These are phyloP conservation scores for Phytophthora cactorum DNA, from an alignment of 352 stramenopile species.

Conservation along the genomic window DNA sequence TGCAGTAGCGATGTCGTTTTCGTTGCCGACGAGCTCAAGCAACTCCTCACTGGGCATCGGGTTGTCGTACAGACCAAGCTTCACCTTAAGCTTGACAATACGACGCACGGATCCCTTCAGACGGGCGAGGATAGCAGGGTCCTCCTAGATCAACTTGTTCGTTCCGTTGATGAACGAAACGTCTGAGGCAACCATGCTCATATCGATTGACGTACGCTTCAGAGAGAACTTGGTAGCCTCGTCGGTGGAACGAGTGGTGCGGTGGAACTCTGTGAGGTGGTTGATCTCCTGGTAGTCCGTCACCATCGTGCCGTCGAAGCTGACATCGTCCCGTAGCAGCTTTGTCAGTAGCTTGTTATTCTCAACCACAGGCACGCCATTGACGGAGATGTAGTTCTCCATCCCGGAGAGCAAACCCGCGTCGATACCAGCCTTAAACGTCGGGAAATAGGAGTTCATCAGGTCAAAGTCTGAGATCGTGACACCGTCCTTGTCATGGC, in stretches of 20 bases:
- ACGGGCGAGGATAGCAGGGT: constrained; percentile 36
- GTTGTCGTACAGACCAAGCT: constrained; percentile 65
- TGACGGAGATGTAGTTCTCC: constrained; percentile 92
- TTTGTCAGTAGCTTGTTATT: constrained; percentile 71
- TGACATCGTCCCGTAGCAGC: constrained; percentile 76
- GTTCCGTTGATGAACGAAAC: constrained; percentile 49
- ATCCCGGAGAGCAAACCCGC: constrained; percentile 84
- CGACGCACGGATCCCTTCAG: constrained; percentile 57
- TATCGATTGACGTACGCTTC: constrained; percentile 78
- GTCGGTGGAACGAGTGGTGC: constrained; percentile 33
- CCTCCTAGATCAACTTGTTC: constrained; percentile 39
- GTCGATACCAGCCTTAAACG: constrained; percentile 73
- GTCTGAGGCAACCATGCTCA: constrained; percentile 82
- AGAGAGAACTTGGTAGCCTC: constrained; percentile 73
- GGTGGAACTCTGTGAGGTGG: constrained; percentile 66
- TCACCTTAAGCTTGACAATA: constrained; percentile 69
- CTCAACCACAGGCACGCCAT: constrained; percentile 85
- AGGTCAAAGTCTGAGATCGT: constrained; percentile 65
- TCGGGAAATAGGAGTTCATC: constrained; percentile 81
- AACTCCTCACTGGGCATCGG: constrained; percentile 54
- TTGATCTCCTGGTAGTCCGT: constrained; percentile 92
- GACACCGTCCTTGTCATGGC: constrained; percentile 80
- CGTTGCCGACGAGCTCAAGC: constrained; percentile 47
- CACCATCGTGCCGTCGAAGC: constrained; percentile 86
- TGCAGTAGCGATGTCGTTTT: constrained; percentile 46